Evolutionary conservation across 108 stramenopile genomes (phyloP), one percentile per base, ranked within the genome.

Genomic region (Fragilaria radians): DNA sequence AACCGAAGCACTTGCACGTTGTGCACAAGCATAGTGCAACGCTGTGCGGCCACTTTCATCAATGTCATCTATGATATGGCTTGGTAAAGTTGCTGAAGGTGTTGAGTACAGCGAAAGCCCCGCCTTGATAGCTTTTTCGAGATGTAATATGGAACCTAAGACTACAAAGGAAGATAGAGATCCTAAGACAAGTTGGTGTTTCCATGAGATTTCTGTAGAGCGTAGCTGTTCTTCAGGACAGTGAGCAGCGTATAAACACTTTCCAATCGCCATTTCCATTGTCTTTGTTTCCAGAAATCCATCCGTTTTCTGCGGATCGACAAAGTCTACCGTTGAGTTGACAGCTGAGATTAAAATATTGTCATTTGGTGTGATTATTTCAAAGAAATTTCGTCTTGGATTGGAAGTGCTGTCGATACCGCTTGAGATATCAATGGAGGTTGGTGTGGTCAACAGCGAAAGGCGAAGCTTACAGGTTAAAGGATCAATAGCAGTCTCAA

Each of bases 131-230:
- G 82, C 84, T 50, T 62, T 67, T 22, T 73, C 74, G 5, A 92
- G 73, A 26, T 57, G 57, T 30, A 70, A 58, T 47, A 70, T 56
- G 48, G 84, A 79, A 18, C 87, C 91, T 1, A 74, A 62, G 24
- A 92, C 65, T 0, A 92, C 85, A 50, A 77, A 66, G 3, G 87
- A 82, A 54, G 88, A 85, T 4, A 85, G 72, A 22, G 91, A 85
- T 5, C 91, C 91, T 26, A 83, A 76, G 46, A 92, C 68, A 11
- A 92, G 46, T 62, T 88, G 86, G 61, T 92, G 91, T 36, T 67
- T 77, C 84, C 83, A 85, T 30, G 65, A 49, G 24, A 21, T 23
- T 11, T 63, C 59, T 11, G 24, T 36, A 1, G 29, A 30, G 17
- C 30, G 30, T 4, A 33, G 24, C 4, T 63, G 48, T 19, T 60